phyloP scores from a whole-genome alignment of 176 grass and related monocot species.

The Secale cereale region DNA sequence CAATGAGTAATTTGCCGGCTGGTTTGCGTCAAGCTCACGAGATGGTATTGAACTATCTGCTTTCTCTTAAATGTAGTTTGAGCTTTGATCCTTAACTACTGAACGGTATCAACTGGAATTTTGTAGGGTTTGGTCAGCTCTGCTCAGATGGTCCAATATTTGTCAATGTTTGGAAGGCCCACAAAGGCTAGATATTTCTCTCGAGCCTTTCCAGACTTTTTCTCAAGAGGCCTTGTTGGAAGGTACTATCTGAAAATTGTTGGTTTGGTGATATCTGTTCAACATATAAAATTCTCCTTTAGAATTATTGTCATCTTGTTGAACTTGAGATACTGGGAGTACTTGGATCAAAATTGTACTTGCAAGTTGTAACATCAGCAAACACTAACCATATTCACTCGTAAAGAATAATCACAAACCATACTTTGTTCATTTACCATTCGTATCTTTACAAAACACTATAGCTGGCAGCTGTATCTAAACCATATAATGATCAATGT shows the following conservation, averaged over 20 bases:
- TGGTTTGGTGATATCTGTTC: not conserved
- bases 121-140: constrained; percentile 68
- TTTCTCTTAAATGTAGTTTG: not conserved
- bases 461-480: too few species aligned
- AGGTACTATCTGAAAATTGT: constrained; percentile 34
- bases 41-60: constrained; percentile 39
- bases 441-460: too few species aligned
- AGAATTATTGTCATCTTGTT: not conserved
- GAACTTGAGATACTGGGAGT: not conserved
- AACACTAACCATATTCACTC: not conserved
- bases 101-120: not conserved
- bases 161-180: constrained; percentile 61
- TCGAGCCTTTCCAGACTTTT: constrained; percentile 51
- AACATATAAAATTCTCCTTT: not conserved
- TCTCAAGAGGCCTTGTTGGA: constrained; percentile 69
- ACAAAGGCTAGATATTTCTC: constrained; percentile 62
- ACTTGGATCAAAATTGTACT: not conserved
- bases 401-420: not conserved
- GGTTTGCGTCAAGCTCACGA: constrained; percentile 79
- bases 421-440: not conserved
- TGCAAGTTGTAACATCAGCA: not conserved
- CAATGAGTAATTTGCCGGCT: constrained; percentile 55
- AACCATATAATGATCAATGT: not conserved
- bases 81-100: constrained; percentile 17
- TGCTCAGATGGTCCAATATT: constrained; percentile 63